Percentiles rank a stretch among this genome's conserved stretches.
Conservation (phyloP, 148 eudicot species). For the Fagopyrum esculentum region DNA sequence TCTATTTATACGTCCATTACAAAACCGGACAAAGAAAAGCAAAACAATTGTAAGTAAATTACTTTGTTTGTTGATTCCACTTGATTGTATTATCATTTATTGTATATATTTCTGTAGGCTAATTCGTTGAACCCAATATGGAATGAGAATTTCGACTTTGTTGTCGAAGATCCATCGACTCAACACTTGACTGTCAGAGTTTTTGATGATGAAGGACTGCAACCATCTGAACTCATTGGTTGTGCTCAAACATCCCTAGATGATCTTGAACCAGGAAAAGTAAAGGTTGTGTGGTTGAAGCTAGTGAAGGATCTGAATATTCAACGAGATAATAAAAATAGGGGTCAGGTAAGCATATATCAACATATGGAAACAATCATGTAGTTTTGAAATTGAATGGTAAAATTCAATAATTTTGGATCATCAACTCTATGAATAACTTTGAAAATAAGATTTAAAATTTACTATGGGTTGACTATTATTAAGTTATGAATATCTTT, state of each 20-base stretch:
- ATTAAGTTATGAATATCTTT: too few species aligned
- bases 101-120: conserved; percentile 28
- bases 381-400: neutral
- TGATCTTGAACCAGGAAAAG: conserved; percentile 74
- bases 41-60: conserved; percentile 55
- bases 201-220: conserved; percentile 86
- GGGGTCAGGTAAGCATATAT: conserved; percentile 57
- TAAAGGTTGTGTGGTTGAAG: conserved; percentile 65
- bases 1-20: conserved; percentile 71
- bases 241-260: conserved; percentile 46
- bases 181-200: conserved; percentile 72
- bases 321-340: conserved; percentile 66
- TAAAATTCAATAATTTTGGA: too few species aligned
- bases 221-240: conserved; percentile 73
- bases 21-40: conserved; percentile 53
- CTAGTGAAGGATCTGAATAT: conserved; percentile 69
- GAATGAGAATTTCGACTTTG: conserved; percentile 87
- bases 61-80: neutral
- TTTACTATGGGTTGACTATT: too few species aligned
- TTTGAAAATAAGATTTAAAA: too few species aligned
- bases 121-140: conserved; percentile 77
- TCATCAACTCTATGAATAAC: too few species aligned
- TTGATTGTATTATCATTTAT: neutral
- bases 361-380: neutral
- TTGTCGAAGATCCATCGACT: conserved; percentile 73